These are phyloP conservation scores for Zoysia pacifica DNA, from an alignment of 176 grass and related monocot genomes.

Conservation along the genomic window DNA sequence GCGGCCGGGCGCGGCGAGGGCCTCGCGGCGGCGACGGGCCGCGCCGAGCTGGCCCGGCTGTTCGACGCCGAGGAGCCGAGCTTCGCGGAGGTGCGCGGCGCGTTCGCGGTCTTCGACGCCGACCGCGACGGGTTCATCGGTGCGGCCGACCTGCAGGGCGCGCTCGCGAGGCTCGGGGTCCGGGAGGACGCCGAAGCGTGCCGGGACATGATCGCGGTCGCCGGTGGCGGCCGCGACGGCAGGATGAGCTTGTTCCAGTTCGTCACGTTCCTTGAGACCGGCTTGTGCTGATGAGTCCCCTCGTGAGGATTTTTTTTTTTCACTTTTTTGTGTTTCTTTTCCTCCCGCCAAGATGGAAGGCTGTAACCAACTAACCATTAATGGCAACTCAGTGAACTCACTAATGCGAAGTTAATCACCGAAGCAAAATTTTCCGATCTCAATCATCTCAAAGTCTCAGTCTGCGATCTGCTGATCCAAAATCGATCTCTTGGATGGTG, in stretches of 20 bases:
- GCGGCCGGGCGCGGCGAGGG: constrained; percentile 15
- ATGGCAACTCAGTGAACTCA: constrained; percentile 9
- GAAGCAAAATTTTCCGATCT: constrained; percentile 17
- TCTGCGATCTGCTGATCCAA: not conserved
- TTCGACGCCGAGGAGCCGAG: constrained; percentile 85
- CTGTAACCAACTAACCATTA: not conserved
- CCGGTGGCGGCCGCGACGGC: constrained; percentile 17
- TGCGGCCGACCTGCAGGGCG: constrained; percentile 54
- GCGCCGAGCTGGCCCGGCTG: constrained; percentile 40
- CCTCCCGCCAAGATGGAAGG: constrained; percentile 26
- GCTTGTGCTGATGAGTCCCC: not conserved
- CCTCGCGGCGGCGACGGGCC: constrained; percentile 17
- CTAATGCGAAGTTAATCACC: constrained; percentile 31
- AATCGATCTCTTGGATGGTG: too few relatives aligned
- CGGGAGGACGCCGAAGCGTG: constrained; percentile 57
- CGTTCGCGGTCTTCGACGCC: constrained; percentile 72
- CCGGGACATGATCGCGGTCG: constrained; percentile 53
- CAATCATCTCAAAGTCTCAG: not conserved
- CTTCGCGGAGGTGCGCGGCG: constrained; percentile 63
- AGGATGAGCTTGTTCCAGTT: constrained; percentile 63
- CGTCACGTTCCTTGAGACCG: constrained; percentile 52
- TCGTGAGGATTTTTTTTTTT: not conserved
- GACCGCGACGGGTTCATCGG: constrained; percentile 75
- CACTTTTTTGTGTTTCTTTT: not conserved
- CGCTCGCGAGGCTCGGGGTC: constrained; percentile 57